Conservation (phyloP, 768 basidiomycete genomes). For the Trametes cubensis region DNA sequence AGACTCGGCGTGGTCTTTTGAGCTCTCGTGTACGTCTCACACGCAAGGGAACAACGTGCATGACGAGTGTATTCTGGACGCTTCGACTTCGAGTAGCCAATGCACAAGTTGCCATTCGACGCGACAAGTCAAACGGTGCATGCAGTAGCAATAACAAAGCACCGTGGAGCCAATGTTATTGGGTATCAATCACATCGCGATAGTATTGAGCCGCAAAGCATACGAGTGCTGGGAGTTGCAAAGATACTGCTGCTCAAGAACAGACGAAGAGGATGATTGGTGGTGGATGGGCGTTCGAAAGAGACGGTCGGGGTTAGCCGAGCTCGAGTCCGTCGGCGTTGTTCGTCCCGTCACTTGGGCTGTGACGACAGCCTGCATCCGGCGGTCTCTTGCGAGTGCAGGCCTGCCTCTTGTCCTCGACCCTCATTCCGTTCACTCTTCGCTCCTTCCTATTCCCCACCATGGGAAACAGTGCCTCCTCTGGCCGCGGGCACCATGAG, state of each 20-base stretch:
- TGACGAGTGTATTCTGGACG: not conserved
- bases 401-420: conserved; percentile 14
- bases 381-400: conserved; percentile 12
- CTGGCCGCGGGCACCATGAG: conserved; percentile 73
- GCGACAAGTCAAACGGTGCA: not conserved
- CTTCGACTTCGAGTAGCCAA: not conserved
- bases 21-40: not conserved
- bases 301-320: conserved; percentile 14
- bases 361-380: conserved; percentile 23
- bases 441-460: conserved; percentile 1
- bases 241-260: too few relatives aligned
- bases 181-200: too few relatives aligned
- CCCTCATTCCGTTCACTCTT: conserved; percentile 7
- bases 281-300: not conserved
- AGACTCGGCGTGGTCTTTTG: not conserved
- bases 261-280: not conserved
- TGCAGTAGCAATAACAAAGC: too few relatives aligned
- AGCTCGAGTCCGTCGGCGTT: not conserved
- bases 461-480: conserved; percentile 86
- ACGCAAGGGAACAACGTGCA: conserved; percentile 1
- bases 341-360: conserved; percentile 11
- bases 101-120: not conserved
- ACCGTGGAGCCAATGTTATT: too few relatives aligned
- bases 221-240: too few relatives aligned
- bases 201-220: too few relatives aligned